Percentiles rank a stretch among this genome's conserved stretches.
These are phyloP conservation scores for Oldenlandia corymbosa DNA, from an alignment of 257 asterid genomes.

Conservation along the genomic window DNA sequence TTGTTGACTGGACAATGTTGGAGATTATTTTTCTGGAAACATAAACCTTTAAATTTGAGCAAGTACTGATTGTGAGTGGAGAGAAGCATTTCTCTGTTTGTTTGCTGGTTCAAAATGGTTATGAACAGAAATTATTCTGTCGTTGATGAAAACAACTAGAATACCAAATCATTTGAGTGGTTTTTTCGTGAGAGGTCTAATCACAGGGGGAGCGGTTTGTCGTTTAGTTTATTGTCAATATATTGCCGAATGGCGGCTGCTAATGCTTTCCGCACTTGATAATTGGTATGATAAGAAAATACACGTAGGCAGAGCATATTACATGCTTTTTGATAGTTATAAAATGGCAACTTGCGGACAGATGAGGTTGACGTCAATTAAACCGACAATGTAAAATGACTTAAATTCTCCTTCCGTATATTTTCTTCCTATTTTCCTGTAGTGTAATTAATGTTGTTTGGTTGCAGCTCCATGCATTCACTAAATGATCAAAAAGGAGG, in stretches of 20 bases:
- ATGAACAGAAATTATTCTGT: neutral
- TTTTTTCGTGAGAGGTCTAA: neutral
- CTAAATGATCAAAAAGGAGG: neutral
- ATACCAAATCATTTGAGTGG: neutral
- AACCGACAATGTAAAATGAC: neutral
- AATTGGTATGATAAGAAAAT: neutral
- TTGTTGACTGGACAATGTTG: neutral
- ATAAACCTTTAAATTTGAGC: neutral
- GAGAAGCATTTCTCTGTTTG: neutral
- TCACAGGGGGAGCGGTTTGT: too few species aligned
- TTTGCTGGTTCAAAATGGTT: neutral
- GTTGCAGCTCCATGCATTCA: neutral
- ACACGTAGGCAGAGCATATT: neutral
- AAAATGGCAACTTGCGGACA: neutral
- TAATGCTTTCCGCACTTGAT: neutral
- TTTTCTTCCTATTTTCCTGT: neutral
- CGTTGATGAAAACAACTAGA: neutral
- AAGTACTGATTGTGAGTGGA: neutral
- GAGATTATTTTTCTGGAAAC: neutral
- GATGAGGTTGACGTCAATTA: neutral
- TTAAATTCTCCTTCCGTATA: neutral
- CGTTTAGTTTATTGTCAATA: neutral
- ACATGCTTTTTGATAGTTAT: neutral
- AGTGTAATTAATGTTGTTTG: neutral
- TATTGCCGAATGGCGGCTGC: neutral